These are phyloP conservation scores for Colletotrichum australisinense DNA, from an alignment of 2,329 filamentous ascomycete genomes.

Conservation along the genomic window DNA sequence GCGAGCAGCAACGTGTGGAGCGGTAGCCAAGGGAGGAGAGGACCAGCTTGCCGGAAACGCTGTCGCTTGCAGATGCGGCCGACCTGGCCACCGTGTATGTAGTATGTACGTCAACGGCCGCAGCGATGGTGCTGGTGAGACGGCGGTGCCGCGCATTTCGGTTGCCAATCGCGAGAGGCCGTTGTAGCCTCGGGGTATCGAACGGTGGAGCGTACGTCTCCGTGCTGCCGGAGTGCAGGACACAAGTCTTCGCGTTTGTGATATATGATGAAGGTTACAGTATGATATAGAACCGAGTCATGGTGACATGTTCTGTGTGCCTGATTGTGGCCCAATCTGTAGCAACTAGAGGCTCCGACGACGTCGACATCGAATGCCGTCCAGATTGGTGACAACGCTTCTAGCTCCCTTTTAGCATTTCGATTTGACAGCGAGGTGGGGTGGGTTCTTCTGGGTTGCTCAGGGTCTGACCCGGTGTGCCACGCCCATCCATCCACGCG, in stretches of 20 bases:
- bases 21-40: neutral
- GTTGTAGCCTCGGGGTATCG: neutral
- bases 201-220: conserved; percentile 13
- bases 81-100: neutral
- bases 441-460: conserved; percentile 16
- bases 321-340: conserved; percentile 26
- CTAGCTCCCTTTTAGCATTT: neutral
- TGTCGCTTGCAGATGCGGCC: conserved; percentile 25
- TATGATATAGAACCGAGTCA: conserved; percentile 16
- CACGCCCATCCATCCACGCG: conserved; percentile 20
- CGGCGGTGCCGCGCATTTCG: conserved; percentile 8
- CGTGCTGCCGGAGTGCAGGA: conserved; percentile 2
- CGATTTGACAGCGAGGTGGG: neutral
- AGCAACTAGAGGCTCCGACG: neutral
- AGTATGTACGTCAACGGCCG: conserved; percentile 1
- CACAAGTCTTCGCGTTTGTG: neutral
- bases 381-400: neutral
- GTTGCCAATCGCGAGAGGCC: neutral
- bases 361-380: neutral
- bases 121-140: conserved; percentile 9
- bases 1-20: conserved; percentile 7
- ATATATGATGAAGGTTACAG: conserved; percentile 4
- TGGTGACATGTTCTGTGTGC: conserved; percentile 17
- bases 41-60: conserved; percentile 22
- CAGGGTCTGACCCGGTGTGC: conserved; percentile 26